phyloP scores from a whole-genome alignment of 148 eudicot genomes.

The Hydrangea macrophylla region DNA sequence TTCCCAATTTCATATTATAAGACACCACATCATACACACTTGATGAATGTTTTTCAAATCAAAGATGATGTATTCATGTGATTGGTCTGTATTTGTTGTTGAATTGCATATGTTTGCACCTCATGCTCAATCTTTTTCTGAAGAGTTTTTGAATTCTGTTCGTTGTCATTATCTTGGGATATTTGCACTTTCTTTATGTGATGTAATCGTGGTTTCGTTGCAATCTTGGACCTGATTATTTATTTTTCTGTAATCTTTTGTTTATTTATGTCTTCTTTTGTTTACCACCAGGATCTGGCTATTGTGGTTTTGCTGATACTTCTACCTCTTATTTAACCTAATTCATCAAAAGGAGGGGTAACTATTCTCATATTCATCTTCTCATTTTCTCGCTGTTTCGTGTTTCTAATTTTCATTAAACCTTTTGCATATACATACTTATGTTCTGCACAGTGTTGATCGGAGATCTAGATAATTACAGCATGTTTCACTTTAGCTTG shows the following conservation, averaged over 20 bases:
- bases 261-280: too few relatives aligned
- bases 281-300: constrained; percentile 80
- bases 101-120: neutral
- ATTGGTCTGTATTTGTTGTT: too few relatives aligned
- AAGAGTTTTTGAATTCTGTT: neutral
- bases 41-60: too few relatives aligned
- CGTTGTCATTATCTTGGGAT: too few relatives aligned
- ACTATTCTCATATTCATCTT: constrained; percentile 19
- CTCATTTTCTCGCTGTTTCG: neutral
- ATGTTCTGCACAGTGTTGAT: too few relatives aligned
- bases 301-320: constrained; percentile 98
- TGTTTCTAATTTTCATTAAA: neutral
- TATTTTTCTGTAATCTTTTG: too few relatives aligned
- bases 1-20: too few relatives aligned
- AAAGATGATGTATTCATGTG: too few relatives aligned
- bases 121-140: neutral
- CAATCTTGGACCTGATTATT: neutral
- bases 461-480: too few relatives aligned
- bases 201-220: constrained; percentile 4
- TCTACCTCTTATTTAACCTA: constrained; percentile 94
- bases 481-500: neutral
- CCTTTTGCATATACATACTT: neutral
- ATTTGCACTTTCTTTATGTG: too few relatives aligned
- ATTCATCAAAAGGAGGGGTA: constrained; percentile 99
- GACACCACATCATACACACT: too few relatives aligned